These are phyloP conservation scores for Albophoma yamanashiensis DNA, from an alignment of 2,329 filamentous ascomycete species.

Conservation along the genomic window DNA sequence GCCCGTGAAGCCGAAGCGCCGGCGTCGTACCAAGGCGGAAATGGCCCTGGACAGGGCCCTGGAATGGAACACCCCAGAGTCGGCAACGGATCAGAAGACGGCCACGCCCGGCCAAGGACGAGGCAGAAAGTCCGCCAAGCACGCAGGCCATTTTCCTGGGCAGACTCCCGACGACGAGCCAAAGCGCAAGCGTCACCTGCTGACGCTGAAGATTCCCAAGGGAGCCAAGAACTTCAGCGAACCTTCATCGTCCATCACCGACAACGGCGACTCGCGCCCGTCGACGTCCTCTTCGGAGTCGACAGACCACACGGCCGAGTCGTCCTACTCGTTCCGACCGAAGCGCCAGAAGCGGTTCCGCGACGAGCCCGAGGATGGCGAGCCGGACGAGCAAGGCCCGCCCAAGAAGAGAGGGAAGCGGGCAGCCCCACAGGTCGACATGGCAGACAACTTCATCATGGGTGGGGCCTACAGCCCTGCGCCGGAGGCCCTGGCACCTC, in stretches of 20 bases:
- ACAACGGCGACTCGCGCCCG: conserved; percentile 38
- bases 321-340: conserved; percentile 41
- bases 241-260: conserved; percentile 22
- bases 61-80: neutral
- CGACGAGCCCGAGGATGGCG: conserved; percentile 33
- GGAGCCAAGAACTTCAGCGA: conserved; percentile 26
- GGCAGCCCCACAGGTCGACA: conserved; percentile 5
- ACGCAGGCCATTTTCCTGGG: neutral
- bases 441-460: neutral
- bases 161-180: conserved; percentile 1
- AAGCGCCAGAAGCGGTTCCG: conserved; percentile 45
- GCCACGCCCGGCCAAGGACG: neutral
- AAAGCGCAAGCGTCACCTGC: conserved; percentile 19
- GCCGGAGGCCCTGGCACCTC: conserved; percentile 10
- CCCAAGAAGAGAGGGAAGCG: conserved; percentile 27
- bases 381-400: conserved; percentile 23
- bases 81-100: neutral
- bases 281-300: conserved; percentile 42
- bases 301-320: conserved; percentile 36
- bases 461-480: neutral
- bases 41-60: conserved; percentile 1
- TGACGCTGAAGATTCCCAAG: conserved; percentile 29
- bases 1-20: conserved; percentile 13
- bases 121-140: neutral
- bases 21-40: conserved; percentile 9